Base-by-base conservation (phyloP, 441 rosid genomes). In the Theobroma grandiflorum region DNA sequence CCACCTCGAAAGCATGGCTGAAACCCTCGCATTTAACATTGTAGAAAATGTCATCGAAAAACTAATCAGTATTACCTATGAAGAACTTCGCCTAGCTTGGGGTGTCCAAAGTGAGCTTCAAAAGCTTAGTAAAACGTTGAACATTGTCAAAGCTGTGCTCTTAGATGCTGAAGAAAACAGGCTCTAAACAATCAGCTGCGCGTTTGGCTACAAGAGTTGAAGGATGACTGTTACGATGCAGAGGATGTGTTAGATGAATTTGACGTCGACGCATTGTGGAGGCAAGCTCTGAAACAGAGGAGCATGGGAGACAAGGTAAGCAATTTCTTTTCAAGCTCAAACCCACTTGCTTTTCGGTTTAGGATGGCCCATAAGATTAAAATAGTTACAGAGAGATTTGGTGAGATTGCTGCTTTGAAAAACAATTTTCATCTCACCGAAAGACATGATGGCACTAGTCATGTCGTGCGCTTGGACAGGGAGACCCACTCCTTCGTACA, bases 221-320 rank as follows among this genome's bases (percentile, higher is more conserved):
- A 40, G 42, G 42, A 40, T 40, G 42, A 2, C 42, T 40, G 31
- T 15, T 52, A 52, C 8, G 58, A 52, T 52, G 58, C 58, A 4
- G 58, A 52, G 6, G 8, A 52, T 26, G 31, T 63, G 6, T 11
- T 63, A 1, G 42, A 63, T 63, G 42, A 63, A 35, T 35, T 63
- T 12, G 42, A 63, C 6, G 15, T 63, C 42, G 9, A 63, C 12
- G 45, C 4, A 14, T 64, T 35, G 20, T 11, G 68, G 43, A 63
- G 10, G 68, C 68, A 64, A 64, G 20, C 37, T 15, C 20, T 64
- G 9, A 35, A 64, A 64, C 20, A 14, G 45, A 64, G 10, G 6
- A 3, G 45, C 69, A 37, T 77, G 35, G 33, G 31, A 11, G 9
- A 11, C 22, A 84, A 84, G 84, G 82, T 83, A 77, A 20, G 72